Conservation (phyloP, 495 filamentous ascomycete genomes). For the Podospora conica region DNA sequence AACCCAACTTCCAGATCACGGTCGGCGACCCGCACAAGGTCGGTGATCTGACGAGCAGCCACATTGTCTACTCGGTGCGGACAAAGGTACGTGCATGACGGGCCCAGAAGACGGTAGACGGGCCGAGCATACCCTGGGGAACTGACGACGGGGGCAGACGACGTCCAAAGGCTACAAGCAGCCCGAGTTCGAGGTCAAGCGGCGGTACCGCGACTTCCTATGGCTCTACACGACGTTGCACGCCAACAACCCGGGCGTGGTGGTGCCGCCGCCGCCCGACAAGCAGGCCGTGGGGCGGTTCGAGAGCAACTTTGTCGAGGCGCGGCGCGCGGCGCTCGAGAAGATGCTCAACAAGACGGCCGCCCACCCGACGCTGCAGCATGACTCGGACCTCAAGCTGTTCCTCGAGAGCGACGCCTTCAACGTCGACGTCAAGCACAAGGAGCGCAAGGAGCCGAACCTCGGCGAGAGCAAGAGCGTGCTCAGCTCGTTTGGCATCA, state of each 20-base stretch:
- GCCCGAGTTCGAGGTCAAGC: constrained; percentile 82
- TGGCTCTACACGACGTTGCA: constrained; percentile 96
- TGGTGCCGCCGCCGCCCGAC: constrained; percentile 93
- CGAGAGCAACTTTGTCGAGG: constrained; percentile 94
- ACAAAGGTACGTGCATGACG: constrained; percentile 64
- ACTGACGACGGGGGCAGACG: constrained; percentile 49
- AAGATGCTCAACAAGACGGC: constrained; percentile 96
- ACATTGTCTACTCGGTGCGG: constrained; percentile 92
- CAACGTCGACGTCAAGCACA: constrained; percentile 94
- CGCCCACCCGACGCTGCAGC: constrained; percentile 81
- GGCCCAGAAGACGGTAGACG: not conserved
- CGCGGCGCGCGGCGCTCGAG: constrained; percentile 80
- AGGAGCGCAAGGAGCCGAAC: constrained; percentile 83
- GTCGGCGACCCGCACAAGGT: constrained; percentile 98
- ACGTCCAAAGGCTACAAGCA: constrained; percentile 92
- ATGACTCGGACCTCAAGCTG: constrained; percentile 88
- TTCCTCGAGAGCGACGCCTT: constrained; percentile 95
- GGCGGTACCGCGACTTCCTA: constrained; percentile 91
- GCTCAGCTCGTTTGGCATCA: constrained; percentile 76
- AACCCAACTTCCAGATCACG: constrained; percentile 83
- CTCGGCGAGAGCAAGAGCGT: constrained; percentile 89
- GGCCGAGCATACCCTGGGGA: not conserved
- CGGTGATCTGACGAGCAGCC: constrained; percentile 90
- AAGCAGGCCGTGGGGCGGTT: constrained; percentile 97
- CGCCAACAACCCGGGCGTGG: constrained; percentile 87